Evolutionary conservation across 2,329 filamentous ascomycete species (phyloP).

Genomic region (Aureobasidium sp.): DNA sequence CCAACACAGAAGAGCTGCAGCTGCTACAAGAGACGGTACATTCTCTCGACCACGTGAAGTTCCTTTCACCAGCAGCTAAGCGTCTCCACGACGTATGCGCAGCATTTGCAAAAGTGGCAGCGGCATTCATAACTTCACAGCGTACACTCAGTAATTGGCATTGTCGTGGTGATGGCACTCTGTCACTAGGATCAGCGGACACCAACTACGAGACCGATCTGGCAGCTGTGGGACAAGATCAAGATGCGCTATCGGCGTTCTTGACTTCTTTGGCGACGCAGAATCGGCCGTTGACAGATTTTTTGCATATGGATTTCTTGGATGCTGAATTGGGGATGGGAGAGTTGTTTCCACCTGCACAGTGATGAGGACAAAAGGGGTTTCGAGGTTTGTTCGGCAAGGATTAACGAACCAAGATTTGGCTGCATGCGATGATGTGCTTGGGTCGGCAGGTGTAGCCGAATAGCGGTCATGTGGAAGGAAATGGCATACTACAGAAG

Average conservation of each 20-base stretch:
- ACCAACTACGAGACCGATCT: background rate
- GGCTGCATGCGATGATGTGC: background rate
- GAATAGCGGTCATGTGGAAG: background rate
- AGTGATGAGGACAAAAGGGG: background rate
- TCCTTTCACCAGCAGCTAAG: slow-evolving; percentile 15
- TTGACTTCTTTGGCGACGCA: background rate
- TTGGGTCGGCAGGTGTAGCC: background rate
- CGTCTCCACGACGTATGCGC: slow-evolving; percentile 18
- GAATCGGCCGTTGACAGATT: slow-evolving; percentile 6
- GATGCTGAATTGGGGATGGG: background rate
- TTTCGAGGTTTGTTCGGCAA: background rate
- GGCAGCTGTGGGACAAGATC: background rate
- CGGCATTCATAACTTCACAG: slow-evolving; percentile 17
- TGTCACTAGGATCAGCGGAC: background rate
- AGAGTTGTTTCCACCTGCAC: background rate
- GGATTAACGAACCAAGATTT: background rate
- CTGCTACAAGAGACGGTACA: slow-evolving; percentile 17
- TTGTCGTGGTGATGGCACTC: slow-evolving; percentile 17
- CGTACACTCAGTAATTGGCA: slow-evolving; percentile 17
- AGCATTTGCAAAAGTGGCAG: slow-evolving; percentile 17
- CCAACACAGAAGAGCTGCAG: slow-evolving; percentile 9
- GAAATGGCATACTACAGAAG: background rate
- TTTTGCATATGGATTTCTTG: slow-evolving; percentile 6
- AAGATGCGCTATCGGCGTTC: background rate
- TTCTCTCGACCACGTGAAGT: slow-evolving; percentile 16